phyloP scores from a whole-genome alignment of 1,139 yeast species.

The Suhomyces terraborum region DNA sequence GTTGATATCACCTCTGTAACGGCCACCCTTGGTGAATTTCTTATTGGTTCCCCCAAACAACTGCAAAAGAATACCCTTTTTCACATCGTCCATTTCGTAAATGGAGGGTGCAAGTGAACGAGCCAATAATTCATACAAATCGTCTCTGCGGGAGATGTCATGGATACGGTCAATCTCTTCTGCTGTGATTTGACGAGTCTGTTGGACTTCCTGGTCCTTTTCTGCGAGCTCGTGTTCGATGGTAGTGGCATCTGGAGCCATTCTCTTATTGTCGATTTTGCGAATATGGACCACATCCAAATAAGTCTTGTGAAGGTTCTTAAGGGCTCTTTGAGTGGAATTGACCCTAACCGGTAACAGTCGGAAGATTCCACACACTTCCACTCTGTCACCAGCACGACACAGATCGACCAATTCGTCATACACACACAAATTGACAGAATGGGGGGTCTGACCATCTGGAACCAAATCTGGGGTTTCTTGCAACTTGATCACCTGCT shows the following conservation, averaged over 20 bases:
- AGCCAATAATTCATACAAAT: slow-evolving; percentile 83
- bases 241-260: slow-evolving; percentile 81
- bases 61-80: slow-evolving; percentile 89
- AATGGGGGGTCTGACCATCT: slow-evolving; percentile 98
- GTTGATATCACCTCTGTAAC: slow-evolving; percentile 94
- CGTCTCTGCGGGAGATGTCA: slow-evolving; percentile 65
- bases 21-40: slow-evolving; percentile 84
- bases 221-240: slow-evolving; percentile 44
- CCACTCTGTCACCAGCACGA: slow-evolving; percentile 95
- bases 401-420: slow-evolving; percentile 94
- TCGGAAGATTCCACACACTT: slow-evolving; percentile 93
- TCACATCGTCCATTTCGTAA: slow-evolving; percentile 93
- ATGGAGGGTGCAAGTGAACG: slow-evolving; percentile 95
- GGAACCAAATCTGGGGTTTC: slow-evolving; percentile 99
- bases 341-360: slow-evolving; percentile 90
- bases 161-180: slow-evolving; percentile 69
- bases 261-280: slow-evolving; percentile 77
- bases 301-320: slow-evolving; percentile 85
- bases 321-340: slow-evolving; percentile 80
- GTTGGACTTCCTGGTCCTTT: slow-evolving; percentile 71
- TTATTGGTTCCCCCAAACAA: slow-evolving; percentile 95
- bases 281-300: slow-evolving; percentile 92
- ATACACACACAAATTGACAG: slow-evolving; percentile 89
- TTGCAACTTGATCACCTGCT: slow-evolving; percentile 89
- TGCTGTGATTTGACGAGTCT: slow-evolving; percentile 63